phyloP scores from a whole-genome alignment of 441 rosid genomes.

The Bruguiera hainesii region DNA sequence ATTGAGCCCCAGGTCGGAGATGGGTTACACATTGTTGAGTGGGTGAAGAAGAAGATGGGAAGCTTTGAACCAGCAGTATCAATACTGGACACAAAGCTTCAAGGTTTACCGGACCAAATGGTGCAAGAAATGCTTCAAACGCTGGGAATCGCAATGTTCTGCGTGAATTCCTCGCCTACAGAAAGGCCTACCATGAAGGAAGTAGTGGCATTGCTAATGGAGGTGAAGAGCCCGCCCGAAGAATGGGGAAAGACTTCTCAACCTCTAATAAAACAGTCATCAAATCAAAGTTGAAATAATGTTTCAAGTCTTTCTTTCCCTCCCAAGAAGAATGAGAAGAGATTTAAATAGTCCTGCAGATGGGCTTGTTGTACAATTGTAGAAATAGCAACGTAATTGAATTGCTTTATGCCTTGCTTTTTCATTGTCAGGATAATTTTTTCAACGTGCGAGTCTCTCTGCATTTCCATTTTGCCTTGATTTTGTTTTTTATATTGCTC shows the following conservation, averaged over 20 bases:
- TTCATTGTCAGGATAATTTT: neutral
- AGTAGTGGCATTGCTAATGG: slow-evolving; percentile 82
- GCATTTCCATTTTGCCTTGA: slow-evolving; percentile 4
- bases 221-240: slow-evolving; percentile 85
- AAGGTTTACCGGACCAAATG: slow-evolving; percentile 77
- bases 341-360: slow-evolving; percentile 24
- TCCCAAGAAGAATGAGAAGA: slow-evolving; percentile 16
- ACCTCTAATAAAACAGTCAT: slow-evolving; percentile 80
- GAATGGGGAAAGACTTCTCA: slow-evolving; percentile 92
- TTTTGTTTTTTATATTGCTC: neutral
- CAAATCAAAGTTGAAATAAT: slow-evolving; percentile 40
- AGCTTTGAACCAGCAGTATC: slow-evolving; percentile 81
- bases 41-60: slow-evolving; percentile 95
- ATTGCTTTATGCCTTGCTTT: slow-evolving; percentile 15
- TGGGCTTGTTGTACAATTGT: slow-evolving; percentile 52
- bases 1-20: slow-evolving; percentile 67
- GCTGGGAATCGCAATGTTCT: slow-evolving; percentile 87
- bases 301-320: neutral
- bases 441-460: neutral
- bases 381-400: slow-evolving; percentile 37
- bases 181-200: slow-evolving; percentile 96
- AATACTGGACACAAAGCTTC: slow-evolving; percentile 73
- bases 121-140: slow-evolving; percentile 97
- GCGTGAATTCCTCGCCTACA: slow-evolving; percentile 80
- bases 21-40: slow-evolving; percentile 83